Evolutionary conservation across 305 asterid species (phyloP), one percentile per base, ranked within the genome.

Genomic region (Caryopteris hybrid): DNA sequence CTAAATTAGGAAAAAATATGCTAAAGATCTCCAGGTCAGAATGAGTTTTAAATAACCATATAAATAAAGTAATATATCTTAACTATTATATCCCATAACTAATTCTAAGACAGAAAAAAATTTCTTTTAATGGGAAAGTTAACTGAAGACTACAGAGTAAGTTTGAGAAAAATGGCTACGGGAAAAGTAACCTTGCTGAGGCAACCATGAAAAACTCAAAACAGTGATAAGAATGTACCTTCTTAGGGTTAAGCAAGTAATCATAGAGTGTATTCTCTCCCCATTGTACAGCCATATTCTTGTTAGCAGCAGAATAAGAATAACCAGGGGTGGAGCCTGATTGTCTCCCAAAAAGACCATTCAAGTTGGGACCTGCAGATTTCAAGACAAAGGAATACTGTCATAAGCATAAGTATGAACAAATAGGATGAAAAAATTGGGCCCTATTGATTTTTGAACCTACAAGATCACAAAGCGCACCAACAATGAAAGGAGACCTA

Each of bases 221-320:
- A 51, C 36, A n/a, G 16, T 7, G 8, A 14, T 42, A 46, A 36
- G 17, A 16, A 14, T 34, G 13, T 68, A 92, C 97, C 97, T 92
- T 92, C 96, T 88, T 90, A 4, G 95, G 97, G 60, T 92, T 92
- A 16, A 89, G 96, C 84, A 92, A 79, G 86, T 92, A 92, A 22
- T 92, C 96, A 46, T 92, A 89, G 22, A 92, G 85, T 0, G 98
- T 77, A 9, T 81, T 83, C 86, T 92, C 96, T 74, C 62, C 96
- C 98, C 98, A 92, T 17, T 0, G 65, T 48, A 92, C 98, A 61
- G 98, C 96, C 96, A 72, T 92, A 79, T 59, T 88, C 86, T 88
- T 90, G 92, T 92, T 92, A 42, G 97, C 96, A 68, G 95, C 78
- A 27, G 96, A 92, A 82, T 90, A 92, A 12, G 98, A 92, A 71